A percentile compares a stretch with the other conserved stretches of the same genome.
phyloP scores from a whole-genome alignment of 768 basidiomycete genomes.

The Nevesoporus exiguus region DNA sequence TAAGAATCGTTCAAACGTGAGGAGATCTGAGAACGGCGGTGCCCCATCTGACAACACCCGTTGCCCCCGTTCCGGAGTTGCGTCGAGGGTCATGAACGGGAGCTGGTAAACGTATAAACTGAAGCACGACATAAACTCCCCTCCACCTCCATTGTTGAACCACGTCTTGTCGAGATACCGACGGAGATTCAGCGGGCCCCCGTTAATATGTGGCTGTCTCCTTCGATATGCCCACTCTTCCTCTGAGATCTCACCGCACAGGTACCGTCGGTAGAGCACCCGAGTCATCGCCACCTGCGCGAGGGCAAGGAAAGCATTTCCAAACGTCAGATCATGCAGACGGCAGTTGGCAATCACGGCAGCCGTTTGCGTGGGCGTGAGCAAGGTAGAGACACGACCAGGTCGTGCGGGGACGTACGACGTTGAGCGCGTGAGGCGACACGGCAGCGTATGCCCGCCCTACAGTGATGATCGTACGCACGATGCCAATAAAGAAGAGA shows the following conservation, averaged over 20 bases:
- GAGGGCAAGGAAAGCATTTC: constrained; percentile 46
- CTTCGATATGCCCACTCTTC: constrained; percentile 1
- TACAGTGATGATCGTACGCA: constrained; percentile 17
- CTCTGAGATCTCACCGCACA: constrained; percentile 1
- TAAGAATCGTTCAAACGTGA: constrained; percentile 45
- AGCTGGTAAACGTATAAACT: constrained; percentile 43
- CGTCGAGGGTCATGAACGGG: constrained; percentile 45
- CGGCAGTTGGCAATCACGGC: constrained; percentile 41
- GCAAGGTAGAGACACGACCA: constrained; percentile 15
- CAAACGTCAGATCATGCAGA: constrained; percentile 45
- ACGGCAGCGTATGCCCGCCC: constrained; percentile 58
- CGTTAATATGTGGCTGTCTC: not conserved
- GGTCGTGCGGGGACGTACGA: constrained; percentile 37
- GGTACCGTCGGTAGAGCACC: constrained; percentile 42
- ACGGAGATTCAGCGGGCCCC: constrained; percentile 44
- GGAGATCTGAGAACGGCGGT: constrained; percentile 40
- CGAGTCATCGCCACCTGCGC: constrained; percentile 53
- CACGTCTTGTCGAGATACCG: constrained; percentile 46
- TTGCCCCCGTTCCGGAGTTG: not conserved
- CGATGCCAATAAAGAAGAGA: not conserved
- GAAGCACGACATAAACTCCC: constrained; percentile 41
- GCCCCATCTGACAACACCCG: constrained; percentile 13
- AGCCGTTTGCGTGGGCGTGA: constrained; percentile 31
- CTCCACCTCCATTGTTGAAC: constrained; percentile 42
- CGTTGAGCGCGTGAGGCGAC: constrained; percentile 37